Evolutionary conservation across 306 rosid species (phyloP).

Genomic region (Sophora flavescens): DNA sequence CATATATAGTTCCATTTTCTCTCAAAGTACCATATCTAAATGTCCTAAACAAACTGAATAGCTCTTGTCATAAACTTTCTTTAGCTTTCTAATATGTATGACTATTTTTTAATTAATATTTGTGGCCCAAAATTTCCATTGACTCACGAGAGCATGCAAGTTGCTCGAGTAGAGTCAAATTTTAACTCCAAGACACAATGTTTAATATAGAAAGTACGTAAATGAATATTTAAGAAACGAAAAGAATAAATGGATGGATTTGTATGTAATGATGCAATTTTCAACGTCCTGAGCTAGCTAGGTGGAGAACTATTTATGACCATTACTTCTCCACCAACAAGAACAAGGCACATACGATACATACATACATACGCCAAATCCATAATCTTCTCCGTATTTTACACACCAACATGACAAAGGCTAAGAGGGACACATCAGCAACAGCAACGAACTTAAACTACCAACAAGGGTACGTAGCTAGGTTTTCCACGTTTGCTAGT

Average conservation of each 20-base stretch:
- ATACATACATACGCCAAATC: neutral
- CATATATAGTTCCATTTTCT: neutral
- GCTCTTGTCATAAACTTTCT: neutral
- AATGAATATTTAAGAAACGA: neutral
- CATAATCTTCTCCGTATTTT: neutral
- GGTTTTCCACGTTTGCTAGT: slow-evolving; percentile 42
- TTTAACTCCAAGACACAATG: neutral
- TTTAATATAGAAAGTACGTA: neutral
- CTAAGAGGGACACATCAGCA: slow-evolving; percentile 32
- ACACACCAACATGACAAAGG: slow-evolving; percentile 9
- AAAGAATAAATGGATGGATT: slow-evolving; percentile 5
- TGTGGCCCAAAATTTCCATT: slow-evolving; percentile 11
- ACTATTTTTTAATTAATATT: neutral
- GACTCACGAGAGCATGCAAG: neutral
- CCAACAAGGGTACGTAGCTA: slow-evolving; percentile 38
- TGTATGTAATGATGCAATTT: neutral
- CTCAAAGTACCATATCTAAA: neutral
- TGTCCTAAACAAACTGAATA: neutral
- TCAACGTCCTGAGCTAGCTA: slow-evolving; percentile 21
- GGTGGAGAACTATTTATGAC: slow-evolving; percentile 4
- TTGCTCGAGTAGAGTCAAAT: slow-evolving; percentile 4
- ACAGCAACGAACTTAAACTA: slow-evolving; percentile 52
- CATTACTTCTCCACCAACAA: slow-evolving; percentile 38
- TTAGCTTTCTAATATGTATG: slow-evolving; percentile 5
- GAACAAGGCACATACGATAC: slow-evolving; percentile 23